These are phyloP conservation scores for Claviceps africana DNA, from an alignment of 2,329 filamentous ascomycete genomes.

Conservation along the genomic window DNA sequence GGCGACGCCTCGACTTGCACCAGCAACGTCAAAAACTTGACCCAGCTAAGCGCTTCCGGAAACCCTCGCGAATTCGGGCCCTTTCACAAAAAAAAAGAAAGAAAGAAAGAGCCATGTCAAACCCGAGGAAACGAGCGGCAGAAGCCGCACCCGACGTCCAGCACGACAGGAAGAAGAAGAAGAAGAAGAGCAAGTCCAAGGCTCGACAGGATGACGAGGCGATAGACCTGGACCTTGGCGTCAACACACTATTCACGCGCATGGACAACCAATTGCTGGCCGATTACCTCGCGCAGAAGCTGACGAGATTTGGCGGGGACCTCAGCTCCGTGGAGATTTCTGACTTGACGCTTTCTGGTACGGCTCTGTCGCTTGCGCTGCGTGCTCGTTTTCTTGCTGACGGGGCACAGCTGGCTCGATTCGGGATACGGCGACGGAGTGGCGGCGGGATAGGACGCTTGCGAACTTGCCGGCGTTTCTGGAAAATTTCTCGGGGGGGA, in stretches of 20 bases:
- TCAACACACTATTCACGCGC: conserved; percentile 67
- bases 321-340: conserved; percentile 73
- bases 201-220: conserved; percentile 38
- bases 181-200: conserved; percentile 42
- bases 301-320: conserved; percentile 63
- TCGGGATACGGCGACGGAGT: conserved; percentile 66
- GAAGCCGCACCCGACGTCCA: conserved; percentile 26
- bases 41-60: not conserved
- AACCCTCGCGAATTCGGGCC: conserved; percentile 5
- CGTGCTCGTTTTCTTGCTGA: conserved; percentile 5
- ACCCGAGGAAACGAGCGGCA: conserved; percentile 41
- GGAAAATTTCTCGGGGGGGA: conserved; percentile 47
- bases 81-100: too few relatives aligned
- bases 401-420: conserved; percentile 52
- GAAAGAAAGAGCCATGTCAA: conserved; percentile 18
- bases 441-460: conserved; percentile 49
- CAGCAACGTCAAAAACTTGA: not conserved
- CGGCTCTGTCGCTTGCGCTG: conserved; percentile 8
- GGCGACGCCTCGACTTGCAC: not conserved
- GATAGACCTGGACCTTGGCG: conserved; percentile 53
- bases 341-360: conserved; percentile 69
- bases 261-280: conserved; percentile 77
- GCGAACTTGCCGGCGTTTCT: conserved; percentile 69
- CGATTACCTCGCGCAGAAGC: conserved; percentile 71
- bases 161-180: conserved; percentile 26